A percentile compares a stretch with the other conserved stretches of the same genome.
phyloP scores from a whole-genome alignment of 257 asterid species.

The Cruciata laevipes region DNA sequence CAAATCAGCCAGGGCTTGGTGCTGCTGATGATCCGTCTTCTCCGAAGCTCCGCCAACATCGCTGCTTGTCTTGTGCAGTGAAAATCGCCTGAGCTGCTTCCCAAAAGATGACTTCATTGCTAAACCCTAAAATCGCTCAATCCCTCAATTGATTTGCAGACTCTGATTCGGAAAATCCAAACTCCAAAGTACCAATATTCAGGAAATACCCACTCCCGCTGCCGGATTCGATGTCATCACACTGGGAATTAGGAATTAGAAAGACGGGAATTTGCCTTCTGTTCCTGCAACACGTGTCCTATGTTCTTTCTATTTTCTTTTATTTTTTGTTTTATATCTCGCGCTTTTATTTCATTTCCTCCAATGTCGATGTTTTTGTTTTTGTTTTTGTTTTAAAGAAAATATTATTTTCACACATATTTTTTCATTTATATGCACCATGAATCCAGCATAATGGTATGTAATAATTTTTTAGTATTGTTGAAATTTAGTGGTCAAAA shows the following conservation, averaged over 20 bases:
- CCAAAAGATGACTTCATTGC: conserved; percentile 34
- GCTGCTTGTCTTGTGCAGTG: conserved; percentile 22
- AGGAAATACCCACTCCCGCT: not conserved
- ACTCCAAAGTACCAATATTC: not conserved
- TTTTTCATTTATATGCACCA: too few species aligned
- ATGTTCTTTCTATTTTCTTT: not conserved
- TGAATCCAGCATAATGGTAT: too few species aligned
- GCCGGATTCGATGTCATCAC: conserved; percentile 2
- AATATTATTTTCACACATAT: too few species aligned
- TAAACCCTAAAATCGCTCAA: not conserved
- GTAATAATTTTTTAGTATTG: too few species aligned
- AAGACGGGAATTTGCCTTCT: not conserved
- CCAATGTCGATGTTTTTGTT: not conserved
- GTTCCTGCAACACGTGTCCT: conserved; percentile 1
- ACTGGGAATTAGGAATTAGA: not conserved
- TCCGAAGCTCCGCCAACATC: conserved; percentile 18
- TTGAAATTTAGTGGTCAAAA: too few species aligned
- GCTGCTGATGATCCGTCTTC: conserved; percentile 31
- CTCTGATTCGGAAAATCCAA: not conserved
- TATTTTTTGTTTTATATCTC: not conserved
- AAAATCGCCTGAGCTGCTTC: conserved; percentile 32
- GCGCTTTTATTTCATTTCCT: not conserved
- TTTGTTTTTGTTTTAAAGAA: too few species aligned
- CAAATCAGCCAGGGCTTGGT: conserved; percentile 21
- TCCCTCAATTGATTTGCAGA: not conserved